Base-by-base conservation (phyloP, 306 rosid genomes). In the Acmispon strigosus region DNA sequence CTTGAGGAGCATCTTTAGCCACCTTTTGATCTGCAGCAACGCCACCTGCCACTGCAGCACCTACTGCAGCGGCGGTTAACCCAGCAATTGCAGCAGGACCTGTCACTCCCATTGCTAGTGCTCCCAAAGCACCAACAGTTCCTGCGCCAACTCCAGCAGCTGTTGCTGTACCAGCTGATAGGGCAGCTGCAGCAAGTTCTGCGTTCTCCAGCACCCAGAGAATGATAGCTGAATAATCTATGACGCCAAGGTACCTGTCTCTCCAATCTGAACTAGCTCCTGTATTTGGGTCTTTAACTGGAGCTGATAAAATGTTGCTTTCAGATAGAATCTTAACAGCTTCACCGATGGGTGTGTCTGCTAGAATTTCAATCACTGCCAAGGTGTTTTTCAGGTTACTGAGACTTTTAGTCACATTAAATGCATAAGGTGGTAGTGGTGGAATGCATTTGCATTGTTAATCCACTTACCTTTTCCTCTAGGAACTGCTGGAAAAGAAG, bases 141-240 rank as follows among this genome's bases (percentile, higher is more conserved):
- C 98, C 98, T 0, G 92, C 89, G 0, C 96, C 88, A 58, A 90
- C 88, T 69, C 97, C 98, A 4, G 91, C 90, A 18, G 96, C 97
- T 2, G 95, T 86, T 43, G 96, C 98, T 34, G 97, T 58, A 59
- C 89, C 82, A 5, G 96, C 92, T 13, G 96, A 87, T 56, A 94
- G 60, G 50, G 96, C 87, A 75, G 81, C 88, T 4, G 94, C 96
- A 1, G 96, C 97, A 70, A 89, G 83, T 67, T 90, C 96, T 70
- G 98, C 98, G 83, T 84, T 68, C 81, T 94, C 97, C 92, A 94
- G 56, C 78, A 90, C 97, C 98, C 98, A 90, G 66, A 88, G 85
- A 80, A 90, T 64, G 34, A 89, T 78, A 43, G 90, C 92, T 4
- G 96, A 81, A 82, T 94, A 90, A 69, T 94, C 97, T 62, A 94